Base-by-base conservation (phyloP, 192 early-diverging fungal genomes). In the Entophlyctis helioformis region DNA sequence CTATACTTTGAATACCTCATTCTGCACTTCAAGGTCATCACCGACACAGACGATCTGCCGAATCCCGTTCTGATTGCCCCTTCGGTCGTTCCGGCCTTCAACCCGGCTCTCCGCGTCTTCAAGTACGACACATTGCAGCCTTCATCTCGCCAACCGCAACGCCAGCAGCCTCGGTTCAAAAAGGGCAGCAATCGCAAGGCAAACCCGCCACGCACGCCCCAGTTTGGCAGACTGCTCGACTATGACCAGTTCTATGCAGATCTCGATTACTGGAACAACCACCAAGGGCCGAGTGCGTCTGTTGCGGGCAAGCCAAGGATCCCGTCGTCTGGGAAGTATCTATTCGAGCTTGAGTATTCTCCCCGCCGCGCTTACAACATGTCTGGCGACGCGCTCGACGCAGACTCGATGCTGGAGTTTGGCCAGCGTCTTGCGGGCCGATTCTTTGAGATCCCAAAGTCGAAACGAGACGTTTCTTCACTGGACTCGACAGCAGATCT, bases 61-160 rank as follows among this genome's bases (percentile, higher is more conserved):
- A 18, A 39, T 11, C 36, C 63, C 27, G 36, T 61, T 13, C 56
- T 65, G 12, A 58, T 65, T 15, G 38, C 53, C n/a, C 56, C 63
- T 7, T 48, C 44, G 19, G 63, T 65, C 18, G 57, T 60, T 8
- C 63, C 63, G 9, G 50, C 48, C n/a, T 61, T 60, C 46, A 60
- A 65, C 27, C 63, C 63, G 3, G 40, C 44, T 15, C 24, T 57
- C 2, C 41, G 63, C 2, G 45, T 48, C 2, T 61, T 50, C 33
- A 34, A 8, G n/a, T 57, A 61, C 43, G 8, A 34, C 33, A 13
- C 3, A n/a, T 23, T 10, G 15, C 19, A 50, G 10, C 9, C 28
- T 33, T 46, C 9, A 11, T 19, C 1, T n/a, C 3, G 9, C 11
- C 8, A 9, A 9, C 8, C 21, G 4, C 18, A 7, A 19, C 28